phyloP scores from a whole-genome alignment of 1,139 yeast genomes.

The Saccharomyces uvarum region DNA sequence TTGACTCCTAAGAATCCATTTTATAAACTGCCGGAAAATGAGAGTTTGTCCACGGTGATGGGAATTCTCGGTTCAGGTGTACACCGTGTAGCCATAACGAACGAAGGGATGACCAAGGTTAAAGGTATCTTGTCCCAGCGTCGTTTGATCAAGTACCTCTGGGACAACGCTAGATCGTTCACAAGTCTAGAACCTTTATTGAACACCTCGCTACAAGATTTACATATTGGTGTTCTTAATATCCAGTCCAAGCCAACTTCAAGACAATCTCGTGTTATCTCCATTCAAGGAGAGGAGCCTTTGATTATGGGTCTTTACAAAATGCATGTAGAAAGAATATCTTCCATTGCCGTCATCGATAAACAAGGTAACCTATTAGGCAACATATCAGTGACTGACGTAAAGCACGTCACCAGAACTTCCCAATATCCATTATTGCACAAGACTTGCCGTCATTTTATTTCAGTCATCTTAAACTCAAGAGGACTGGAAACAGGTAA shows the following conservation, averaged over 20 bases:
- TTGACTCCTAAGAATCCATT: slow-evolving; percentile 85
- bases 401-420: slow-evolving; percentile 74
- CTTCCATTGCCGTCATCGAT: slow-evolving; percentile 93
- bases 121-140: slow-evolving; percentile 85
- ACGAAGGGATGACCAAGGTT: slow-evolving; percentile 41
- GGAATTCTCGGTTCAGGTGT: slow-evolving; percentile 89
- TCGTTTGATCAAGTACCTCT: slow-evolving; percentile 68
- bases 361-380: slow-evolving; percentile 68
- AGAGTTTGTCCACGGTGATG: slow-evolving; percentile 63
- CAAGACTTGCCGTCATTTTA: slow-evolving; percentile 78
- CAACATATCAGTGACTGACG: slow-evolving; percentile 90
- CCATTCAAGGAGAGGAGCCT: slow-evolving; percentile 77
- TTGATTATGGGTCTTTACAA: slow-evolving; percentile 78
- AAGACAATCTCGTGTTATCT: slow-evolving; percentile 45
- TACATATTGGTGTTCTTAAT: slow-evolving; percentile 30
- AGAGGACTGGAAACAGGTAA: slow-evolving; percentile 81
- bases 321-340: slow-evolving; percentile 78
- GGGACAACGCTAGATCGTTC: slow-evolving; percentile 88
- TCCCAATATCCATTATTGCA: slow-evolving; percentile 75
- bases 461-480: slow-evolving; percentile 74
- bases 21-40: slow-evolving; percentile 61
- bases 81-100: slow-evolving; percentile 81
- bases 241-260: slow-evolving; percentile 26
- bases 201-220: slow-evolving; percentile 42
- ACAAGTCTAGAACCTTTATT: slow-evolving; percentile 68